phyloP scores from a whole-genome alignment of 306 rosid species.

The Canavalia gladiata region DNA sequence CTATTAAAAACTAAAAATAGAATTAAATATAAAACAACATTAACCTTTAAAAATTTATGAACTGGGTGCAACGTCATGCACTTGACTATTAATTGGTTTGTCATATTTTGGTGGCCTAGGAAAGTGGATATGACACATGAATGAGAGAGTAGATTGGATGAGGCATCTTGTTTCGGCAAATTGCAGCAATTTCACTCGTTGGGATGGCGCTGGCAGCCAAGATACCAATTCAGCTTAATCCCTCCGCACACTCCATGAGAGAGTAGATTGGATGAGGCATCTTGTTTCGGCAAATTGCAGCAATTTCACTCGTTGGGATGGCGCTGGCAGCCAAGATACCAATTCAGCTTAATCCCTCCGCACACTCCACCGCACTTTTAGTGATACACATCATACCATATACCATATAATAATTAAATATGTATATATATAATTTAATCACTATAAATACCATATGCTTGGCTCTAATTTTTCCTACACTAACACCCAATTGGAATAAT shows the following conservation, averaged over 20 bases:
- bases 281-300: conserved; percentile 40
- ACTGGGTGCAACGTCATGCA: conserved; percentile 24
- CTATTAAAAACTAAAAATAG: too few relatives aligned
- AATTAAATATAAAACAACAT: too few relatives aligned
- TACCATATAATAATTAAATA: background rate
- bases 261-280: conserved; percentile 12
- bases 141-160: conserved; percentile 26
- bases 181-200: conserved; percentile 35
- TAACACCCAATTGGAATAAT: background rate
- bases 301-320: conserved; percentile 32
- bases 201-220: conserved; percentile 3
- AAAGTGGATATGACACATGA: conserved; percentile 55
- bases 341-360: conserved; percentile 34
- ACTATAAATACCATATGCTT: conserved; percentile 48
- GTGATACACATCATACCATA: background rate
- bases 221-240: conserved; percentile 15
- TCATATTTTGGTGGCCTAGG: conserved; percentile 4
- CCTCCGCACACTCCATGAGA: conserved; percentile 42
- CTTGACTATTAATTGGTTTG: conserved; percentile 24
- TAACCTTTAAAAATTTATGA: background rate
- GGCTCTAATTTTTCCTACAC: conserved; percentile 27
- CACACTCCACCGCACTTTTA: conserved; percentile 48
- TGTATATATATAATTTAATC: too few relatives aligned
- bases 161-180: conserved; percentile 26
- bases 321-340: background rate